These are phyloP conservation scores for Leccinum discolor DNA, from an alignment of 1,284 basidiomycete genomes.

Conservation along the genomic window DNA sequence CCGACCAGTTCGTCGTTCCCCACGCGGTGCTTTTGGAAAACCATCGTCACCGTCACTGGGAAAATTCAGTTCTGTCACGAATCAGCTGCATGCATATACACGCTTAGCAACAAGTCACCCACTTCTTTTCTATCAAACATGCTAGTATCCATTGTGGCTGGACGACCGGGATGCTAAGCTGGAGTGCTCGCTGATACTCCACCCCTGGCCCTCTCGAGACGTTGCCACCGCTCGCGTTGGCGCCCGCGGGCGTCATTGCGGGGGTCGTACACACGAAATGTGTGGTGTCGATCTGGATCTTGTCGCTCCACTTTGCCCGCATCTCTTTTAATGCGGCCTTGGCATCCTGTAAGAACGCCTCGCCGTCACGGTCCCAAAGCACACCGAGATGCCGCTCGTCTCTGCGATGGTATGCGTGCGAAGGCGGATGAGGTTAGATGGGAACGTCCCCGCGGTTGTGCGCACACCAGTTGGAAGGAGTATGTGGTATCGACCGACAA, in stretches of 20 bases:
- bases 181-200: constrained; percentile 89
- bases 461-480: constrained; percentile 89
- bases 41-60: not conserved
- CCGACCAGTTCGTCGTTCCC: not conserved
- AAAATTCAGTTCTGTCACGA: not conserved
- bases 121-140: too few species aligned
- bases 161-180: constrained; percentile 88
- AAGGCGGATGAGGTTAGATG: constrained; percentile 80
- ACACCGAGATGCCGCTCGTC: constrained; percentile 90
- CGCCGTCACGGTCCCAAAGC: constrained; percentile 85
- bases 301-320: constrained; percentile 83
- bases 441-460: constrained; percentile 87
- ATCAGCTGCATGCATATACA: not conserved
- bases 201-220: constrained; percentile 63
- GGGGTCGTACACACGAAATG: constrained; percentile 95
- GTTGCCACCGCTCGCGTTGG: constrained; percentile 48
- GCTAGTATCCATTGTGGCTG: constrained; percentile 22
- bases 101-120: too few species aligned
- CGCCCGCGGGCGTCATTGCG: constrained; percentile 62
- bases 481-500: constrained; percentile 89
- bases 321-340: constrained; percentile 81
- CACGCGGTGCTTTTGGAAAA: not conserved
- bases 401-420: constrained; percentile 93
- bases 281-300: constrained; percentile 95
- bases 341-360: constrained; percentile 73